Conservation (phyloP, 2,329 filamentous ascomycete species). For the Colletotrichum sp. region DNA sequence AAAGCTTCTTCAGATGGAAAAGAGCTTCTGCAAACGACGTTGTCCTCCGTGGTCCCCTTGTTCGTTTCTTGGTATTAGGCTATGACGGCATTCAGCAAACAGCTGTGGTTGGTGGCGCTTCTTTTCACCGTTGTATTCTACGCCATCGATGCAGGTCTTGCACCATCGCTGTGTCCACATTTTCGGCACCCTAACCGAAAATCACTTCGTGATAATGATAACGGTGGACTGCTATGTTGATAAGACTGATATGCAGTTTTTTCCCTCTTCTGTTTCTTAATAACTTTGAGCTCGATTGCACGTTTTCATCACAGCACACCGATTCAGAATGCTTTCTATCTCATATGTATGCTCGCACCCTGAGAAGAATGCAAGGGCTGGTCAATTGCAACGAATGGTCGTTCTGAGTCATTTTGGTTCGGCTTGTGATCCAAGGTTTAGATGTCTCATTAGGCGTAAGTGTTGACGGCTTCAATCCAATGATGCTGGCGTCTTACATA, state of each 20-base stretch:
- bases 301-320: neutral
- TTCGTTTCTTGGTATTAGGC: neutral
- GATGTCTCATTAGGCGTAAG: neutral
- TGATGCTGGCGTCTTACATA: neutral
- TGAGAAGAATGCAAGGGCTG: fast-evolving
- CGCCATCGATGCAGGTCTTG: constrained; percentile 8
- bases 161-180: neutral
- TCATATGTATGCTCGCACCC: neutral
- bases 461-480: neutral
- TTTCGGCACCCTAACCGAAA: constrained; percentile 1
- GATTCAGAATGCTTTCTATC: fast-evolving
- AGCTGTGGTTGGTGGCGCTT: constrained; percentile 9
- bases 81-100: neutral
- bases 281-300: fast-evolving
- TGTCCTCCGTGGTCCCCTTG: neutral
- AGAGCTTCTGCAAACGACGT: neutral
- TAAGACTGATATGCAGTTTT: neutral
- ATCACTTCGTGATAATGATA: neutral
- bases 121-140: neutral
- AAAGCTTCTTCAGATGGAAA: neutral
- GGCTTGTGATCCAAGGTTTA: neutral
- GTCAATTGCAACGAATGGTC: neutral
- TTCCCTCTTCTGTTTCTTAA: neutral
- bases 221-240: neutral
- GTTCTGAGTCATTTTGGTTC: neutral